Percentiles rank a stretch among this genome's conserved stretches.
These are phyloP conservation scores for Triangularia setosa DNA, from an alignment of 2,329 filamentous ascomycete species.

Conservation along the genomic window DNA sequence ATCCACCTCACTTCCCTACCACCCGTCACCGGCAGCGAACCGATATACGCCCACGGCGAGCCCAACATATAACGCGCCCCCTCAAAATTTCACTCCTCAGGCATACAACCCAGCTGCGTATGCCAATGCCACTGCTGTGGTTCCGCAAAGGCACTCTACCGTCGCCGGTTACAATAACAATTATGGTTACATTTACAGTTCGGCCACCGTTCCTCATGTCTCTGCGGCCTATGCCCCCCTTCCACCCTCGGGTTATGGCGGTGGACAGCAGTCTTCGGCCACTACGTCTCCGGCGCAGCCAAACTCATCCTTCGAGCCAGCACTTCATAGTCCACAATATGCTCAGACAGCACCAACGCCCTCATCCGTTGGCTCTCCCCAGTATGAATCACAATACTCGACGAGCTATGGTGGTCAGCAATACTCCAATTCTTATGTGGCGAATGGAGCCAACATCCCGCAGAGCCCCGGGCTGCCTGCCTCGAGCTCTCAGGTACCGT, in stretches of 20 bases:
- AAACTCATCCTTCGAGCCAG: constrained; percentile 39
- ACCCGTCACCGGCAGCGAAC: constrained; percentile 37
- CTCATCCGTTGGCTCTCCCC: constrained; percentile 22
- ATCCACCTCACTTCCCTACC: constrained; percentile 50
- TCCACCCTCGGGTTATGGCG: constrained; percentile 34
- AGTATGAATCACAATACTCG: constrained; percentile 28
- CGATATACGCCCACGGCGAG: constrained; percentile 38
- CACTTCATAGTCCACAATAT: constrained; percentile 34
- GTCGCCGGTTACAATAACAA: constrained; percentile 45
- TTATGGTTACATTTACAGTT: constrained; percentile 42
- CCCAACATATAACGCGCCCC: constrained; percentile 37
- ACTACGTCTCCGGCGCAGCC: constrained; percentile 30
- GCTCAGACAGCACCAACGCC: constrained; percentile 26
- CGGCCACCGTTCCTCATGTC: constrained; percentile 34
- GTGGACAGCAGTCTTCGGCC: constrained; percentile 29
- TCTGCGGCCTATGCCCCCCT: constrained; percentile 37
- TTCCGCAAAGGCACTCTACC: constrained; percentile 49
- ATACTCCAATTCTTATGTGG: constrained; percentile 35
- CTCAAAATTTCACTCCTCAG: constrained; percentile 46
- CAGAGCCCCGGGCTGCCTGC: constrained; percentile 35
- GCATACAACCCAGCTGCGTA: constrained; percentile 60
- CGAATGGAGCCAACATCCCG: constrained; percentile 39
- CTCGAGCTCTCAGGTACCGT: constrained; percentile 43
- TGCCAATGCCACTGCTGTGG: constrained; percentile 38
- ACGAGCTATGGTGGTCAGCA: constrained; percentile 26